phyloP scores from a whole-genome alignment of 1,139 yeast genomes.

The Pichia sp. region DNA sequence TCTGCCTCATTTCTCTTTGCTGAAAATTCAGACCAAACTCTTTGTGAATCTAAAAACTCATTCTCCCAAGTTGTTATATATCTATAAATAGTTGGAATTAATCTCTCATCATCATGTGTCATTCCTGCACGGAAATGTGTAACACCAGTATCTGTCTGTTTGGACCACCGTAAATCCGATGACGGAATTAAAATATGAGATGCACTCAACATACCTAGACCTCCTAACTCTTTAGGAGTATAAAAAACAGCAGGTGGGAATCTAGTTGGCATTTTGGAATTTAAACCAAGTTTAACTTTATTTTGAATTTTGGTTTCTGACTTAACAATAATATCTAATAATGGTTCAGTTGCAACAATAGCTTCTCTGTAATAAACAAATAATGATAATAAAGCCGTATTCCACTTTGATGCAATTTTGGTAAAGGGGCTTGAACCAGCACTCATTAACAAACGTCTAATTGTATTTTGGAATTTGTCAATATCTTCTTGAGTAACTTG shows the following conservation, averaged over 20 bases:
- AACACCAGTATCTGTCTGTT: slow-evolving; percentile 90
- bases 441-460: slow-evolving; percentile 88
- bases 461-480: slow-evolving; percentile 72
- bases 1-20: slow-evolving; percentile 83
- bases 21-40: slow-evolving; percentile 98
- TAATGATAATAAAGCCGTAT: slow-evolving; percentile 79
- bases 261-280: slow-evolving; percentile 97
- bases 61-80: slow-evolving; percentile 96
- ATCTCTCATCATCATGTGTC: slow-evolving; percentile 68
- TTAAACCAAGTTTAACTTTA: slow-evolving; percentile 88
- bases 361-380: slow-evolving; percentile 94
- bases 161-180: slow-evolving; percentile 85
- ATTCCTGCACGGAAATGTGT: slow-evolving; percentile 94
- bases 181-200: slow-evolving; percentile 94
- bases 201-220: slow-evolving; percentile 96
- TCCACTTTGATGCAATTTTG: slow-evolving; percentile 94
- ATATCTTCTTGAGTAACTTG: slow-evolving; percentile 80
- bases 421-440: slow-evolving; percentile 96
- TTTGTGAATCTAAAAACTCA: slow-evolving; percentile 86
- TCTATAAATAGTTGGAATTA: slow-evolving; percentile 89
- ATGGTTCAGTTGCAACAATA: slow-evolving; percentile 70
- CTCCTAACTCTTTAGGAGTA: slow-evolving; percentile 96
- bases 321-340: slow-evolving; percentile 78
- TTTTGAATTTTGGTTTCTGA: slow-evolving; percentile 94
- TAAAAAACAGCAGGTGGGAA: slow-evolving; percentile 99